Conservation (phyloP, 2,329 filamentous ascomycete genomes). For the Diplodia intermedia region DNA sequence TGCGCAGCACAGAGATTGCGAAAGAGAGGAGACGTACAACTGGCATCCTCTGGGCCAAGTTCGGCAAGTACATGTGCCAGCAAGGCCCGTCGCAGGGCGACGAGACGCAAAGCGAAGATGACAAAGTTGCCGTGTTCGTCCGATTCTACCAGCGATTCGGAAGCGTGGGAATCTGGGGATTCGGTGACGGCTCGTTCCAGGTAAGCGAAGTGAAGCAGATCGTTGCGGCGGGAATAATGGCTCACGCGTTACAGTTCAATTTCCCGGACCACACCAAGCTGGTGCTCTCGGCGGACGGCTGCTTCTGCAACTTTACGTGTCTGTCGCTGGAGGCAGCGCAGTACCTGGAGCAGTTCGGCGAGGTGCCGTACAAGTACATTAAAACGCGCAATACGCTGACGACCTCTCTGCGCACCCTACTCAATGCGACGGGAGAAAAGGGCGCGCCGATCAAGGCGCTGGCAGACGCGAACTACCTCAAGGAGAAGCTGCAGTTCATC, state of each 20-base stretch:
- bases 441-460: constrained; percentile 61
- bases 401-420: constrained; percentile 74
- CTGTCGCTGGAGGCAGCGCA: constrained; percentile 74
- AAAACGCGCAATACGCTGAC: constrained; percentile 74
- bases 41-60: constrained; percentile 69
- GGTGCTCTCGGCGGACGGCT: constrained; percentile 75
- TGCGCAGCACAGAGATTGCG: constrained; percentile 66
- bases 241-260: constrained; percentile 68
- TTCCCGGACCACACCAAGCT: constrained; percentile 90
- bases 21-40: constrained; percentile 64
- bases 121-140: constrained; percentile 58
- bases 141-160: constrained; percentile 84
- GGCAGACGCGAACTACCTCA: constrained; percentile 73
- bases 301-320: constrained; percentile 79
- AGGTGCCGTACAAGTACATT: constrained; percentile 68
- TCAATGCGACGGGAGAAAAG: constrained; percentile 64
- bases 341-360: constrained; percentile 68
- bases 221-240: neutral
- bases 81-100: constrained; percentile 50
- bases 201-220: constrained; percentile 51
- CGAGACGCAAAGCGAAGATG: constrained; percentile 50
- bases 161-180: constrained; percentile 82
- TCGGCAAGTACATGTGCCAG: constrained; percentile 72
- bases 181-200: constrained; percentile 79
- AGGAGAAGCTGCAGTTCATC: constrained; percentile 77